Percentiles rank a stretch among this genome's conserved stretches.
phyloP scores from a whole-genome alignment of 768 basidiomycete genomes.

The Termitomyces sp. region DNA sequence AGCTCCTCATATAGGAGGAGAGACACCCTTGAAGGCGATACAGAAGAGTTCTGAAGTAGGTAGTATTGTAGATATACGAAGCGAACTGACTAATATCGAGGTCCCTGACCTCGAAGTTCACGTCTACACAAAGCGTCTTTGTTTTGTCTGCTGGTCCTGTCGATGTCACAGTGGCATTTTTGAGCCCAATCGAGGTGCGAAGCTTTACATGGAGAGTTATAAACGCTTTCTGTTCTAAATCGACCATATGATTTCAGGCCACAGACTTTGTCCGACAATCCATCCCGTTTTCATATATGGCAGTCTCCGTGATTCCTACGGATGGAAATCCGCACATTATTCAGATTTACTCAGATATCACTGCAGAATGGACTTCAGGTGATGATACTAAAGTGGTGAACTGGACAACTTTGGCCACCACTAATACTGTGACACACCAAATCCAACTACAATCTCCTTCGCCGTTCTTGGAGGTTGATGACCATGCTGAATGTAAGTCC shows the following conservation, averaged over 20 bases:
- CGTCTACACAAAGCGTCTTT: slow-evolving; percentile 61
- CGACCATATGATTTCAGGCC: slow-evolving; percentile 27
- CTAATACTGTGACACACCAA: slow-evolving; percentile 6
- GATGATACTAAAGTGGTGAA: slow-evolving; percentile 23
- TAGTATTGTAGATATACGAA: slow-evolving; percentile 14
- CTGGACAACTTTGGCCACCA: slow-evolving; percentile 41
- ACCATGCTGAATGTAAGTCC: slow-evolving; percentile 49
- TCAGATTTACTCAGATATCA: slow-evolving; percentile 55
- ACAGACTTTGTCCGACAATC: slow-evolving; percentile 59
- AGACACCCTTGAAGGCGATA: slow-evolving; percentile 38
- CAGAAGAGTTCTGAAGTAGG: slow-evolving; percentile 46
- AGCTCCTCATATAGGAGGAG: slow-evolving; percentile 36
- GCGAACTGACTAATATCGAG: not conserved
- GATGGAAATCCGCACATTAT: slow-evolving; percentile 44
- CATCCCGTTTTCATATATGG: slow-evolving; percentile 53
- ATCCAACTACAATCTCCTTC: slow-evolving; percentile 8
- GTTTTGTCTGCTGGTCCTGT: slow-evolving; percentile 57
- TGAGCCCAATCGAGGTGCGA: slow-evolving; percentile 61
- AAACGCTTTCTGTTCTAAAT: not conserved
- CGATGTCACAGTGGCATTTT: slow-evolving; percentile 53
- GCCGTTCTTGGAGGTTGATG: slow-evolving; percentile 20
- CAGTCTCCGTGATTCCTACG: slow-evolving; percentile 39
- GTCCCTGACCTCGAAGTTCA: slow-evolving; percentile 38
- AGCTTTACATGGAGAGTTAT: not conserved
- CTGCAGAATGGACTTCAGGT: slow-evolving; percentile 32